Evolutionary conservation across 2,329 filamentous ascomycete genomes (phyloP).

Genomic region (Fusarium sp.): DNA sequence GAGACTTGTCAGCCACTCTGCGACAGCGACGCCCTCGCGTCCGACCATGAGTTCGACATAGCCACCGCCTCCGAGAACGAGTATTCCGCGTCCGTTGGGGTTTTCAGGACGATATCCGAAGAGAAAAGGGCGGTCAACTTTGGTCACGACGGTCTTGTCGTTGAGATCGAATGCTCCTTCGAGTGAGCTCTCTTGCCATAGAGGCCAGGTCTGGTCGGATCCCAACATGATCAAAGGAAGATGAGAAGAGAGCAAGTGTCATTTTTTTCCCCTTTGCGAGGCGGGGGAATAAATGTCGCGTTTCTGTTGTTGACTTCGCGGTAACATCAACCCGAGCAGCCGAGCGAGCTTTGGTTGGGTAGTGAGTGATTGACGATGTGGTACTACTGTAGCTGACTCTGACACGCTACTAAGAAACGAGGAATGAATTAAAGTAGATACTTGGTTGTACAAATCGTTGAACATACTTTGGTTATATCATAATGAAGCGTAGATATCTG

Average conservation of each 20-base stretch:
- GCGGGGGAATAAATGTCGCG: conserved; percentile 13
- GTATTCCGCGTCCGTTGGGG: conserved; percentile 30
- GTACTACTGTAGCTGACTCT: too few species aligned
- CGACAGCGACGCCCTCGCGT: conserved; percentile 33
- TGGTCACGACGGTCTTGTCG: conserved; percentile 31
- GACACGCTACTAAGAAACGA: too few species aligned
- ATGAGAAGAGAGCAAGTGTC: neutral
- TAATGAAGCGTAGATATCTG: too few species aligned
- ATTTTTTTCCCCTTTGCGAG: neutral
- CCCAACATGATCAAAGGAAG: conserved; percentile 1
- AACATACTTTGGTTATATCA: too few species aligned
- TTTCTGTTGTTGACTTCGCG: conserved; percentile 14
- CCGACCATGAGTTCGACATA: conserved; percentile 40
- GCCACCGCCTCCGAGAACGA: conserved; percentile 34
- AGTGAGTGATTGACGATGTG: too few species aligned
- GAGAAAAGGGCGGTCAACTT: conserved; percentile 26
- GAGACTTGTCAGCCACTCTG: conserved; percentile 37
- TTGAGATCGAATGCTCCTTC: conserved; percentile 34
- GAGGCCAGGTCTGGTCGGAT: conserved; percentile 33
- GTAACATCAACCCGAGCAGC: conserved; percentile 34
- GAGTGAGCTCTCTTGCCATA: conserved; percentile 16
- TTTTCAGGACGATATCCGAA: conserved; percentile 33
- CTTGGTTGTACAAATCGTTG: too few species aligned
- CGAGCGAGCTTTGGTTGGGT: too few species aligned
- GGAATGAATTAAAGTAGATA: too few species aligned